Conservation (phyloP, 1,284 basidiomycete genomes). For the Melanopsichium pennsylvanicum region DNA sequence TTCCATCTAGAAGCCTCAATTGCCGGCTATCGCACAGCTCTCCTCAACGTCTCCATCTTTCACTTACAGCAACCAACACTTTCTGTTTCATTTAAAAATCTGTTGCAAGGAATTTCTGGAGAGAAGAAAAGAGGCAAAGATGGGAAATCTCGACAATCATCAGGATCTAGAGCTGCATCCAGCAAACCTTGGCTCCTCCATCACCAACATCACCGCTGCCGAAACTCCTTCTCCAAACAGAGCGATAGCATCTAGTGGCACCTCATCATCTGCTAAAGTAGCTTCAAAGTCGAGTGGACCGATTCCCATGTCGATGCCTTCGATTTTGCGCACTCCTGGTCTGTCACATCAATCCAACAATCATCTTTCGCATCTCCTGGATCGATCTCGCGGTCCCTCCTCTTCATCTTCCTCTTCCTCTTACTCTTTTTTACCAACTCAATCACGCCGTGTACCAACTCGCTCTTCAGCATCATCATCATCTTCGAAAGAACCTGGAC, state of each 20-base stretch:
- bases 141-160: conserved; percentile 8
- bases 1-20: too few relatives aligned
- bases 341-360: neutral
- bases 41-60: neutral
- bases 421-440: too few relatives aligned
- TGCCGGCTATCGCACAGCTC: too few relatives aligned
- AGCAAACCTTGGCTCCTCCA: neutral
- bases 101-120: too few relatives aligned
- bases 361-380: conserved; percentile 18
- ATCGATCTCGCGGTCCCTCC: neutral
- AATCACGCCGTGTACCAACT: too few relatives aligned
- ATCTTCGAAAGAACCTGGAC: conserved; percentile 20
- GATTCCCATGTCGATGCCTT: conserved; percentile 42
- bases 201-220: neutral
- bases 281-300: conserved; percentile 4
- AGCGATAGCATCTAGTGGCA: too few relatives aligned
- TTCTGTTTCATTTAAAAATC: too few relatives aligned
- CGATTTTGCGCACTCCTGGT: conserved; percentile 32
- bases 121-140: neutral
- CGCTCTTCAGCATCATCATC: too few relatives aligned
- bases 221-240: neutral
- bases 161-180: conserved; percentile 18
- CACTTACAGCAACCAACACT: too few relatives aligned
- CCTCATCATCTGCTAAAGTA: neutral
- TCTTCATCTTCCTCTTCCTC: conserved; percentile 12